A percentile compares a stretch with the other conserved stretches of the same genome.
Conservation (phyloP, 257 asterid genomes). For the Penstemon barbatus region DNA sequence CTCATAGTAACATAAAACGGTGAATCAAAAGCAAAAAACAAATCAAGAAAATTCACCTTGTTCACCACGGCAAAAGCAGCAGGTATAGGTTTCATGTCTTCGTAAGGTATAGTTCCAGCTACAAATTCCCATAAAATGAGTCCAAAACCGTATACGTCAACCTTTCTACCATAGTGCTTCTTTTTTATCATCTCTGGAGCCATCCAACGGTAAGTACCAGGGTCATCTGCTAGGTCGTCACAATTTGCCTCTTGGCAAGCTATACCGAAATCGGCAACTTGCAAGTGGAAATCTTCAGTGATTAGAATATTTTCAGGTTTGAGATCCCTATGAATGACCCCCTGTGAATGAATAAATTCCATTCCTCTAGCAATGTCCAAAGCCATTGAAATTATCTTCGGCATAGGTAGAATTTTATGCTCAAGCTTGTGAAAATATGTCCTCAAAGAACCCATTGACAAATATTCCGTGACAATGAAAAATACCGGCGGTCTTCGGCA, state of each 20-base stretch:
- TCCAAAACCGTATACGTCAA: conserved; percentile 72
- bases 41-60: conserved; percentile 44
- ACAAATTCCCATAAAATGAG: conserved; percentile 73
- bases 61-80: conserved; percentile 82
- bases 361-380: conserved; percentile 68
- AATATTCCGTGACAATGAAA: conserved; percentile 67
- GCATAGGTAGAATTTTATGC: conserved; percentile 45
- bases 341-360: conserved; percentile 67
- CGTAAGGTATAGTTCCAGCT: conserved; percentile 64
- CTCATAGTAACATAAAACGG: too few relatives aligned
- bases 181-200: conserved; percentile 84
- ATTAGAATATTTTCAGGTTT: conserved; percentile 73
- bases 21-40: neutral
- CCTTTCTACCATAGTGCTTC: conserved; percentile 55
- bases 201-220: conserved; percentile 89
- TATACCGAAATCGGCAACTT: conserved; percentile 75
- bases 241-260: conserved; percentile 72
- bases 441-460: conserved; percentile 66
- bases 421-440: conserved; percentile 62
- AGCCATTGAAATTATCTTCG: conserved; percentile 53
- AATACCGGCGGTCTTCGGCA: conserved; percentile 57
- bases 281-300: conserved; percentile 51
- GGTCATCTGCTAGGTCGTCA: conserved; percentile 66
- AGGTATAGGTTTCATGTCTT: conserved; percentile 73
- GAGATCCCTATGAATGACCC: conserved; percentile 68